These are phyloP conservation scores for Encephalitozoon romaleae DNA, from an alignment of 371 early-diverging fungal genomes.

Conservation along the genomic window DNA sequence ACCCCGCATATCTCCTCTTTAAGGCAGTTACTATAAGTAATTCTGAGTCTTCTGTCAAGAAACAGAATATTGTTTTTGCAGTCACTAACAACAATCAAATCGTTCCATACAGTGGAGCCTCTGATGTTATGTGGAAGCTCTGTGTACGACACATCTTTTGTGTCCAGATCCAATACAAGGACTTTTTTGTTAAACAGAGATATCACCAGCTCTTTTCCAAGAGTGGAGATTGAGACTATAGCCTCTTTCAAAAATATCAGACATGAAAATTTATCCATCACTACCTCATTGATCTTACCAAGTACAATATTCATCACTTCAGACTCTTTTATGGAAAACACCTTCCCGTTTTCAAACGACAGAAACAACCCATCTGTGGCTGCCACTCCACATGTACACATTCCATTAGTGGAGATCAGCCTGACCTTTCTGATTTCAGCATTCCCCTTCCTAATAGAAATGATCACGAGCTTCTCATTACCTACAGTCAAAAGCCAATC, in stretches of 20 bases:
- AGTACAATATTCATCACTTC: background rate
- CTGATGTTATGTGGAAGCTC: background rate
- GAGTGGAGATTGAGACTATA: background rate
- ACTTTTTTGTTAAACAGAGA: constrained; percentile 5
- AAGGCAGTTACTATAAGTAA: background rate
- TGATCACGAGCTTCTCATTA: background rate
- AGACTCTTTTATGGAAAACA: background rate
- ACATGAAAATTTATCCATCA: background rate
- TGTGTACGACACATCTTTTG: background rate
- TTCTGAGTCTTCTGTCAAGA: background rate
- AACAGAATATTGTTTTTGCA: background rate
- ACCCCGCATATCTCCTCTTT: background rate
- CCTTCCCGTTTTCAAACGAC: background rate
- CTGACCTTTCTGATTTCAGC: background rate
- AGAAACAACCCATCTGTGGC: background rate
- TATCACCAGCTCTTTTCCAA: background rate
- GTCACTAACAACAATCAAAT: background rate
- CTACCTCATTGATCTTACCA: background rate
- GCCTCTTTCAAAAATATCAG: background rate
- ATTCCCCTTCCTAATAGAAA: background rate
- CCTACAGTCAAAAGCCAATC: background rate
- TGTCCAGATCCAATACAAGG: background rate
- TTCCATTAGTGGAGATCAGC: background rate
- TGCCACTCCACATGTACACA: background rate
- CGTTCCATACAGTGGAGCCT: background rate